Base-by-base conservation (phyloP, 495 filamentous ascomycete genomes). In the Hypoxylon cercidicola region DNA sequence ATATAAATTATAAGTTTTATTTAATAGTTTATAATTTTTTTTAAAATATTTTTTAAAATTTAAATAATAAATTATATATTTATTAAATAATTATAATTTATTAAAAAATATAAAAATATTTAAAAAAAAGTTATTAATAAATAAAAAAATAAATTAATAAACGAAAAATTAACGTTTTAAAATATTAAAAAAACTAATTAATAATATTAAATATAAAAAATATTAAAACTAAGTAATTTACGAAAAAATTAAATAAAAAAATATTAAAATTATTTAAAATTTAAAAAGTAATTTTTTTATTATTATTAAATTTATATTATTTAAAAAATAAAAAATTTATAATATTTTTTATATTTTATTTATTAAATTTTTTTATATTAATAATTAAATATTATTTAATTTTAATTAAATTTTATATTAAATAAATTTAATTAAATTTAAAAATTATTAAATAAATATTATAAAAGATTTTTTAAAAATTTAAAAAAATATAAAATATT, bases 231-330 rank as follows among this genome's bases (percentile, higher is more conserved):
- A 40, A 40, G n/a, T 13, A 13, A 12, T 40, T 40, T 40, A 40
- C n/a, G n/a, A 40, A 40, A 40, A 40, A 40, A n/a, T 15, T 40
- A 40, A 40, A 40, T 40, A 40, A 40, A 40, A 40, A 40, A 40
- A 40, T 40, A 15, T 40, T 40, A 40, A 40, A 40, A 40, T 13
- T 10, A 3, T 40, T 40, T 40, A 40, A 40, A 40, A 40, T 40
- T 40, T 40, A 40, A 40, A 40, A 40, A 40, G n/a, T 40, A 40
- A 40, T 40, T 40, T 40, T 40, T 40, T 40, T 40, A 40, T 13
- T 13, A 13, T 40, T 40, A 40, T 12, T 40, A 40, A 40, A 40
- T 40, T 40, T 40, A 40, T 15, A 15, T n/a, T 40, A 8, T 40
- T 40, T 40, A 12, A 40, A 40, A 40, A n/a, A 8, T 40, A 40